Evolutionary conservation across 2,329 filamentous ascomycete species (phyloP), one percentile per base, ranked within the genome.

Genomic region (Pseudophaeomoniella oleicola): DNA sequence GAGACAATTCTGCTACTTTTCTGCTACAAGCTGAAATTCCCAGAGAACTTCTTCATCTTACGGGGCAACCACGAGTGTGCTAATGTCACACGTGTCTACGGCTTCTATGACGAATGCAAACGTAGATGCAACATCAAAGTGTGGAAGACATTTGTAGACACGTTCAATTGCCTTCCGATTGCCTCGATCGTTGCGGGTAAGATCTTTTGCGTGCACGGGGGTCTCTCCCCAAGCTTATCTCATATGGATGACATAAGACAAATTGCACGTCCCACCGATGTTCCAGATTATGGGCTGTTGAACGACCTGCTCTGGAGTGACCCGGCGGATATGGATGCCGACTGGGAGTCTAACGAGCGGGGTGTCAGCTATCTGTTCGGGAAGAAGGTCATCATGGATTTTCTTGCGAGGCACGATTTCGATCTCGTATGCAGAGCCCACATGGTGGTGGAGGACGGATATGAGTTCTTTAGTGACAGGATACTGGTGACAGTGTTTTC

Each of bases 191-290:
- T 96, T 27, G 88, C 87, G 2, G 85, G 84, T 46, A 96, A 96
- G 65, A 96, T 96, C 39, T 96, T 94, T 57, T 94, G 87, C 52
- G 88, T 96, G 12, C 90, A 98, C 52, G 90, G 90, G 35, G 90
- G 90, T 11, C 67, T 98, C 15, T 94, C 87, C 10, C 90, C 90
- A 2, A 87, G 83, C 34, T 69, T 98, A 35, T 79, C 81, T 38
- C 87, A 96, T 51, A 98, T 98, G 90, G 90, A 96, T 50, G 88
- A 98, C 55, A 98, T 98, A 49, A 79, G 90, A 47, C 82, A 92
- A 54, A 96, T 98, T 59, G 84, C 84, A 35, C 78, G 90, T 38
- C 90, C 90, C 9, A 98, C 90, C 1, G 90, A 98, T 53, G 90
- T 98, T 14, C 90, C 90, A 4, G 90, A 98, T 54, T 96, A 94